A percentile compares a stretch with the other conserved stretches of the same genome.
Evolutionary conservation across 163 green algal genomes (phyloP).

Genomic region (Picocystis sp.): DNA sequence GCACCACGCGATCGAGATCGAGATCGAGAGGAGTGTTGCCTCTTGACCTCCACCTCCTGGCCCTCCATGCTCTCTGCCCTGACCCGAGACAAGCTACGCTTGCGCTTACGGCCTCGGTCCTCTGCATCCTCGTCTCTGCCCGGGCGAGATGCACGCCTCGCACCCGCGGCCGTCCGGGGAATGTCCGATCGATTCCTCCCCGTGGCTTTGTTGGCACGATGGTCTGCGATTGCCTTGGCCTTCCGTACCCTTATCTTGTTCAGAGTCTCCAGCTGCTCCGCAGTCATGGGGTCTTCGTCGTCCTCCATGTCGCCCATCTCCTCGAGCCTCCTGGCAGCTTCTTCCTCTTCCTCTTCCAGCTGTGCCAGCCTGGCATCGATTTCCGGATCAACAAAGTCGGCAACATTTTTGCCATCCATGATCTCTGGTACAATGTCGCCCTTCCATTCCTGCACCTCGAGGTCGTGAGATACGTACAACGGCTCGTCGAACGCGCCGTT

Average conservation of each 20-base stretch:
- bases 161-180: neutral
- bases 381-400: constrained; percentile 94
- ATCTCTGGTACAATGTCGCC: constrained; percentile 97
- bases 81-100: neutral
- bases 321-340: constrained; percentile 16
- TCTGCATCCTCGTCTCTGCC: too few relatives aligned
- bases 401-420: constrained; percentile 83
- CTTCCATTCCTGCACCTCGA: constrained; percentile 66
- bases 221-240: constrained; percentile 45
- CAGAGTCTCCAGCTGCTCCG: constrained; percentile 17
- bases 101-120: neutral
- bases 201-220: constrained; percentile 63
- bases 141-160: too few relatives aligned
- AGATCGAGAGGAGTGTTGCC: constrained; percentile 66
- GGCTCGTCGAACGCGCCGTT: too few relatives aligned
- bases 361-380: constrained; percentile 86
- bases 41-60: neutral
- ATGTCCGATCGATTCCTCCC: constrained; percentile 19
- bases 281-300: constrained; percentile 8
- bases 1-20: constrained; percentile 41
- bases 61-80: neutral
- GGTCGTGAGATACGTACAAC: constrained; percentile 21
- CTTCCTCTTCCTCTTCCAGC: constrained; percentile 79
- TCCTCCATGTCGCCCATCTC: constrained; percentile 20
- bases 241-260: constrained; percentile 50